phyloP scores from a whole-genome alignment of 345 rosid genomes.

The Barbarea vulgaris region DNA sequence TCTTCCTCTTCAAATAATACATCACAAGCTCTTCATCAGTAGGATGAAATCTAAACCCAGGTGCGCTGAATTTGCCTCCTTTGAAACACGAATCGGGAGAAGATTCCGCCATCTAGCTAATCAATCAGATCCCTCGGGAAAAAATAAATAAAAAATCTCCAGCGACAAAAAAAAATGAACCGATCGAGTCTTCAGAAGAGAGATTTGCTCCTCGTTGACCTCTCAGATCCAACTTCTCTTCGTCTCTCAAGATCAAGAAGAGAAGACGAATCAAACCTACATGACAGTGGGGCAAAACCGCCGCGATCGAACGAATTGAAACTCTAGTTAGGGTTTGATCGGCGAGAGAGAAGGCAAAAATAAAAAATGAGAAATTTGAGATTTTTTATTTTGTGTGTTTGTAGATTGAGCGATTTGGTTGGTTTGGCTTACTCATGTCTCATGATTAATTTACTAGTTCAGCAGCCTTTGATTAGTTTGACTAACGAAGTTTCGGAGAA shows the following conservation, averaged over 20 bases:
- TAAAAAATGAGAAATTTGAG: neutral
- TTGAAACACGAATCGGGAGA: constrained; percentile 32
- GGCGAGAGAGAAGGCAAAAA: neutral
- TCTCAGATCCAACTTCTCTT: neutral
- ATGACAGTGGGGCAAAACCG: neutral
- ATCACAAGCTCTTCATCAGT: constrained; percentile 90
- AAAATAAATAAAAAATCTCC: neutral
- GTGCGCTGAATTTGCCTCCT: constrained; percentile 65
- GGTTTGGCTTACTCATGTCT: neutral
- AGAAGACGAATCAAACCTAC: neutral
- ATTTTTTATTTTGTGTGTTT: neutral
- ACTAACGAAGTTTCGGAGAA: neutral
- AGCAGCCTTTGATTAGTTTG: neutral
- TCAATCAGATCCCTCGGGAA: neutral
- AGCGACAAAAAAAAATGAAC: neutral
- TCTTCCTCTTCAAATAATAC: constrained; percentile 83
- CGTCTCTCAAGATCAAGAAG: neutral
- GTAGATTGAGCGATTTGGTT: constrained; percentile 3
- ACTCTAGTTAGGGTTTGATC: constrained; percentile 8
- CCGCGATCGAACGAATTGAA: constrained; percentile 1
- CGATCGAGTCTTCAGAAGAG: neutral
- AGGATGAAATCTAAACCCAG: constrained; percentile 94
- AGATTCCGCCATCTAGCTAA: constrained; percentile 20
- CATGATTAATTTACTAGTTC: neutral
- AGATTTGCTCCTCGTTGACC: neutral